These are phyloP conservation scores for Gnomoniopsis sp. DNA, from an alignment of 2,329 filamentous ascomycete species.

Conservation along the genomic window DNA sequence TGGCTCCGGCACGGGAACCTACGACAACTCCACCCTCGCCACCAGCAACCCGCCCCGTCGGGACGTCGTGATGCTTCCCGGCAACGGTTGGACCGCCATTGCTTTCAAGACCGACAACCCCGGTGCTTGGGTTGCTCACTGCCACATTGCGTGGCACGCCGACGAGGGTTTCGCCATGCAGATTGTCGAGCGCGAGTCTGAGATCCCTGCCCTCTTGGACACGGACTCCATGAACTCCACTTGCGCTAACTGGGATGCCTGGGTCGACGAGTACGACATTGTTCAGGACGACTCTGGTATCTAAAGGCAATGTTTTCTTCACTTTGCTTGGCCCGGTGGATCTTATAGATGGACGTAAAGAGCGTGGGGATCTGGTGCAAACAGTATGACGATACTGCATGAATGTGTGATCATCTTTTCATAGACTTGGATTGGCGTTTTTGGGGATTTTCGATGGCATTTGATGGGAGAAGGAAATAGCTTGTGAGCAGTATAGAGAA, in stretches of 20 bases:
- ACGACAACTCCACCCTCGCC: not conserved
- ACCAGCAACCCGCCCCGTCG: constrained; percentile 3
- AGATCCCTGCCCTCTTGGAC: constrained; percentile 20
- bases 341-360: not conserved
- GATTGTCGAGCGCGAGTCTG: constrained; percentile 31
- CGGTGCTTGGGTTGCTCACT: constrained; percentile 8
- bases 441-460: not conserved
- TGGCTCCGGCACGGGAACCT: not conserved
- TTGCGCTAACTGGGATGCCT: constrained; percentile 27
- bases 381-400: not conserved
- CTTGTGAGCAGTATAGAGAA: not conserved
- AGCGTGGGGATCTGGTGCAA: not conserved
- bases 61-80: constrained; percentile 10
- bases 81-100: constrained; percentile 4
- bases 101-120: constrained; percentile 14
- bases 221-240: constrained; percentile 24
- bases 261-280: constrained; percentile 21
- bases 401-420: not conserved
- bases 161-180: constrained; percentile 41
- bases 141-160: constrained; percentile 31
- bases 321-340: not conserved
- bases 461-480: not conserved
- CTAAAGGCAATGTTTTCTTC: constrained; percentile 23
- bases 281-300: constrained; percentile 31
- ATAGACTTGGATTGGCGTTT: not conserved